A percentile compares a stretch with the other conserved stretches of the same genome.
These are phyloP conservation scores for Neotropicomus parvogracilis DNA, from an alignment of 1,284 basidiomycete genomes.

Conservation along the genomic window DNA sequence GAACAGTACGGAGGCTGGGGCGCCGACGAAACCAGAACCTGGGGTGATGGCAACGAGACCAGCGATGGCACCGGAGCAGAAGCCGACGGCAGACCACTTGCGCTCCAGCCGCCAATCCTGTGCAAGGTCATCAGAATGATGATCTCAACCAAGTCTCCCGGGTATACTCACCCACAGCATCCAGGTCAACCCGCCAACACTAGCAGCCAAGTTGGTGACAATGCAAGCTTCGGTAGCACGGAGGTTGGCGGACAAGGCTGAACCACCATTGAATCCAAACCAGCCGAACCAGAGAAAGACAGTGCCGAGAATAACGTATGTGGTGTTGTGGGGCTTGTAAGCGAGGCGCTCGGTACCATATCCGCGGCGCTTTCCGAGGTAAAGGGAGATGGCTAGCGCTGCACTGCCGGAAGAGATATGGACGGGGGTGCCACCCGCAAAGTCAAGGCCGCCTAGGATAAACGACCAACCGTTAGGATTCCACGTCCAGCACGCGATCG, in stretches of 20 bases:
- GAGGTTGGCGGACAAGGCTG: slow-evolving; percentile 81
- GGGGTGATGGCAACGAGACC: slow-evolving; percentile 93
- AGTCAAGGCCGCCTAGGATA: slow-evolving; percentile 80
- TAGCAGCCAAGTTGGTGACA: slow-evolving; percentile 88
- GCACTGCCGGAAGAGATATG: slow-evolving; percentile 92
- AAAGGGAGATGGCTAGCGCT: slow-evolving; percentile 87
- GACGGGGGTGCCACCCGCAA: slow-evolving; percentile 95
- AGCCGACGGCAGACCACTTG: slow-evolving; percentile 92
- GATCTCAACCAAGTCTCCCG: too few relatives aligned
- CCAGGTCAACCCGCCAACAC: slow-evolving; percentile 89
- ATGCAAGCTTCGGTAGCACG: slow-evolving; percentile 88
- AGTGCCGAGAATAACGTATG: slow-evolving; percentile 90
- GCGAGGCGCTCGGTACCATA: slow-evolving; percentile 91
- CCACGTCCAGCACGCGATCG: slow-evolving; percentile 95
- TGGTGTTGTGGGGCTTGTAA: slow-evolving; percentile 85
- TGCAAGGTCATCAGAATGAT: background rate
- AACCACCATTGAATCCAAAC: slow-evolving; percentile 93
- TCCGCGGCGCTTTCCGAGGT: slow-evolving; percentile 86
- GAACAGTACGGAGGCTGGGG: slow-evolving; percentile 81
- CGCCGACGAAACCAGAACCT: slow-evolving; percentile 84
- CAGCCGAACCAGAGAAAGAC: slow-evolving; percentile 98
- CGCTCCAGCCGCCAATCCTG: slow-evolving; percentile 88
- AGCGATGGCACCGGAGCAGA: slow-evolving; percentile 92
- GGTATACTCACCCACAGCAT: slow-evolving; percentile 68
- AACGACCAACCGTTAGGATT: slow-evolving; percentile 85